Evolutionary conservation across 2,329 filamentous ascomycete species (phyloP).

Genomic region (Fusarium verticillioides): DNA sequence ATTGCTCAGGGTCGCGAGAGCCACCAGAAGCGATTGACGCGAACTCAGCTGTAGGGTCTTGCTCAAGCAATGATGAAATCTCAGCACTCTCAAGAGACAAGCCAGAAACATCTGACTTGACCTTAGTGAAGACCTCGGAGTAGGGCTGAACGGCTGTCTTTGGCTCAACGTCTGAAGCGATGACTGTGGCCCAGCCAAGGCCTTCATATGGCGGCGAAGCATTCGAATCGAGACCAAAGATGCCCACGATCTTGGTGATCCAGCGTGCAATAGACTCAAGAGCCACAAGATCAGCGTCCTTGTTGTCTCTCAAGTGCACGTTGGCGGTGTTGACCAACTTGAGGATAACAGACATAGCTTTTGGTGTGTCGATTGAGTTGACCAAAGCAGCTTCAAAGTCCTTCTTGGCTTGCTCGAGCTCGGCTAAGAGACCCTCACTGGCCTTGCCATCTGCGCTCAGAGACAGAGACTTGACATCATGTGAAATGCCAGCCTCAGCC

Average conservation of each 20-base stretch:
- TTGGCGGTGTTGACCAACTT: slow-evolving; percentile 85
- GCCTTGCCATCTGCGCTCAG: slow-evolving; percentile 48
- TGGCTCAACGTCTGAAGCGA: slow-evolving; percentile 56
- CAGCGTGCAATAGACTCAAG: slow-evolving; percentile 74
- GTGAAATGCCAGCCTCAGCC: slow-evolving; percentile 54
- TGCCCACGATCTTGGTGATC: slow-evolving; percentile 84
- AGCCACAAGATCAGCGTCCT: slow-evolving; percentile 57
- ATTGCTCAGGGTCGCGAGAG: slow-evolving; percentile 62
- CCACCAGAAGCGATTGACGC: slow-evolving; percentile 57
- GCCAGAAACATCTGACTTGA: slow-evolving; percentile 58
- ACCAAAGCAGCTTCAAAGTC: slow-evolving; percentile 70
- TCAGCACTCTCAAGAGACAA: slow-evolving; percentile 62
- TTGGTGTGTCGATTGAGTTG: slow-evolving; percentile 89
- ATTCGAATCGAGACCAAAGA: slow-evolving; percentile 81
- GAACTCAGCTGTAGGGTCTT: slow-evolving; percentile 60
- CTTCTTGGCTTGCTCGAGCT: slow-evolving; percentile 64
- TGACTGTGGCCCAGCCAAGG: slow-evolving; percentile 64
- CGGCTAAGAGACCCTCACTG: slow-evolving; percentile 50
- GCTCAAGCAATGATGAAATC: slow-evolving; percentile 56
- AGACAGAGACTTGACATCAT: slow-evolving; percentile 52
- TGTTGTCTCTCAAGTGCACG: slow-evolving; percentile 61
- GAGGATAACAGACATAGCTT: slow-evolving; percentile 80
- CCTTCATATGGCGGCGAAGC: slow-evolving; percentile 65
- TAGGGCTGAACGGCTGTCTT: slow-evolving; percentile 60
- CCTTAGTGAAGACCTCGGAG: slow-evolving; percentile 55